Evolutionary conservation across 805 yeast species (phyloP).

Genomic region (Lipomyces anomalus): DNA sequence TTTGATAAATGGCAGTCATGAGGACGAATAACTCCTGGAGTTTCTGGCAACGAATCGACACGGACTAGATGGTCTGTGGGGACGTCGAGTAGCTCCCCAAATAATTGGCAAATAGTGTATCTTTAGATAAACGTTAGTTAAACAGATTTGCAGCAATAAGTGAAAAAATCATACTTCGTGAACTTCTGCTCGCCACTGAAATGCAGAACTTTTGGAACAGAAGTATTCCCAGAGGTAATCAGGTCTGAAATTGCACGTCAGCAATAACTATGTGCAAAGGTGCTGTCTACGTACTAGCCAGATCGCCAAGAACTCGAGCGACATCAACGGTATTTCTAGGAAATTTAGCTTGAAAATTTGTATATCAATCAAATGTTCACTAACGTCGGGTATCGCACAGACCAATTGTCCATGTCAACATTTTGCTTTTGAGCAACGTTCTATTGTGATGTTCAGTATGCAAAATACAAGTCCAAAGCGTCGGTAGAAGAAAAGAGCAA

Average conservation of each 20-base stretch:
- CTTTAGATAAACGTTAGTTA: constrained; percentile 1
- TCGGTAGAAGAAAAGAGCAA: background rate
- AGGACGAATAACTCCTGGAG: constrained; percentile 7
- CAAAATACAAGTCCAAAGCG: background rate
- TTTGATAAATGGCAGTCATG: constrained; percentile 16
- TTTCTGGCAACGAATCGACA: constrained; percentile 1
- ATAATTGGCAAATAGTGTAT: constrained; percentile 15
- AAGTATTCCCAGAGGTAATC: background rate
- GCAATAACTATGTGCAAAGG: too few relatives aligned
- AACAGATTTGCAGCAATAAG: background rate
- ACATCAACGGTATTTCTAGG: constrained; percentile 2
- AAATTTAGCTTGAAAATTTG: background rate
- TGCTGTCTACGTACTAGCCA: constrained; percentile 1
- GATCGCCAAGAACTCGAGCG: background rate
- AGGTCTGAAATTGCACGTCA: background rate
- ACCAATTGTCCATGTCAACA: constrained; percentile 19
- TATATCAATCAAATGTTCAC: background rate
- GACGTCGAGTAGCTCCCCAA: constrained; percentile 19
- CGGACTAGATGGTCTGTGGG: constrained; percentile 9
- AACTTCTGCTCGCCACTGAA: constrained; percentile 14
- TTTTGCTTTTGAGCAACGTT: constrained; percentile 5
- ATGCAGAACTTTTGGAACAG: constrained; percentile 14
- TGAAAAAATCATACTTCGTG: constrained; percentile 16
- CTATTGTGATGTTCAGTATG: background rate
- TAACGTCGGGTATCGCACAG: constrained; percentile 19